These are phyloP conservation scores for Microsporum audouinii DNA, from an alignment of 2,329 filamentous ascomycete species.

Conservation along the genomic window DNA sequence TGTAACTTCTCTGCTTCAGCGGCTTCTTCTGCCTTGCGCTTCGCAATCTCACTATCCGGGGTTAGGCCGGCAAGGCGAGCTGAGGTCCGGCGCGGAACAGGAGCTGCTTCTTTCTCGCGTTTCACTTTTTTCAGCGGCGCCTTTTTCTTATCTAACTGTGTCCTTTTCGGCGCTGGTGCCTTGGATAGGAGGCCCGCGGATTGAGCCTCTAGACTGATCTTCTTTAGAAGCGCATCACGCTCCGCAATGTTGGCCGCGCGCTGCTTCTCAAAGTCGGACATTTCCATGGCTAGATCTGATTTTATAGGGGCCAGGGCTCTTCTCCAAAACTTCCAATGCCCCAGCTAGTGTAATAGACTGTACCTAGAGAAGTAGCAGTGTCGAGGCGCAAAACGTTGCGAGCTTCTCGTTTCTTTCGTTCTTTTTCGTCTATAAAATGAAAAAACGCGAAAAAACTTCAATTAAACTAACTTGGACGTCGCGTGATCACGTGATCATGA, in stretches of 20 bases:
- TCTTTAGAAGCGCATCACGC: constrained; percentile 70
- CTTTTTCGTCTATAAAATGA: not conserved
- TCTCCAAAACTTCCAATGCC: not conserved
- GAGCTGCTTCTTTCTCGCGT: constrained; percentile 51
- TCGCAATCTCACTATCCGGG: constrained; percentile 55
- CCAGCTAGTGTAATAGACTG: not conserved
- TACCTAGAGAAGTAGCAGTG: not conserved
- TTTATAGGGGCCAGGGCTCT: not conserved
- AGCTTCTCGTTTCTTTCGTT: not conserved
- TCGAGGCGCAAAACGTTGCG: not conserved
- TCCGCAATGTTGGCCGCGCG: constrained; percentile 76
- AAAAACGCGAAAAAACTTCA: not conserved
- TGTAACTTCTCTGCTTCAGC: constrained; percentile 45
- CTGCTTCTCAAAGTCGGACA: constrained; percentile 79
- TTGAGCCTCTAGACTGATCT: constrained; percentile 56
- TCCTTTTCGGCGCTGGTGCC: constrained; percentile 39
- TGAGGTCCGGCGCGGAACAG: constrained; percentile 47
- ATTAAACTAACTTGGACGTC: not conserved
- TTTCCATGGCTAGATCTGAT: constrained; percentile 25
- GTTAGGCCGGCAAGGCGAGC: constrained; percentile 52
- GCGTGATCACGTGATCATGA: not conserved
- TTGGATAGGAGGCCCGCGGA: constrained; percentile 55
- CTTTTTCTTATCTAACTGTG: constrained; percentile 39
- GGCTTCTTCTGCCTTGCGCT: constrained; percentile 57
- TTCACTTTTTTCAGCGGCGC: constrained; percentile 42